Conservation (phyloP, 2,329 filamentous ascomycete genomes). For the Pseudocercospora eumusae region DNA sequence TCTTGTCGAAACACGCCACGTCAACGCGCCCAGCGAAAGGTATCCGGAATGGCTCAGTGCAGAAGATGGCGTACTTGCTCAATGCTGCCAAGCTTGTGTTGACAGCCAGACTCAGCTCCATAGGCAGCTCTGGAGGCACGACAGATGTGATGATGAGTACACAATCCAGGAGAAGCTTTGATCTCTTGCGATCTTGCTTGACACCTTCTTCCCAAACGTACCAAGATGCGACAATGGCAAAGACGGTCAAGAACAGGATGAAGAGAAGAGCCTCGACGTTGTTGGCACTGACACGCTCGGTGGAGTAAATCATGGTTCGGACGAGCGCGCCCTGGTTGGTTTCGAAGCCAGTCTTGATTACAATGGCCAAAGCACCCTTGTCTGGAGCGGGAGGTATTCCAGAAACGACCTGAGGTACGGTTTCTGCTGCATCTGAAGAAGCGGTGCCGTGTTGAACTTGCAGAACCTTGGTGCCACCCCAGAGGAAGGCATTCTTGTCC, state of each 20-base stretch:
- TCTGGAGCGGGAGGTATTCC: conserved; percentile 85
- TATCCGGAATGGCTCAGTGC: conserved; percentile 97
- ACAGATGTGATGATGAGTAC: conserved; percentile 97
- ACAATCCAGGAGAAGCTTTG: conserved; percentile 94
- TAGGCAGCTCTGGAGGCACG: conserved; percentile 95
- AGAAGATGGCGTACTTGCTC: conserved; percentile 96
- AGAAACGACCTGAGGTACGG: conserved; percentile 67
- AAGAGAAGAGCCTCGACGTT: conserved; percentile 95
- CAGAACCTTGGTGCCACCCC: conserved; percentile 95
- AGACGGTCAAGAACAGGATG: conserved; percentile 93
- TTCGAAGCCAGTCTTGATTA: conserved; percentile 97
- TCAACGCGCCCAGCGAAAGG: conserved; percentile 94
- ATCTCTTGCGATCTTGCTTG: conserved; percentile 88
- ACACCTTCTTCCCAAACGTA: conserved; percentile 99
- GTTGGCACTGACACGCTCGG: conserved; percentile 97
- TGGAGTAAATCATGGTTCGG: conserved; percentile 99
- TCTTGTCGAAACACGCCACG: conserved; percentile 98
- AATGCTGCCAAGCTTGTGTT: conserved; percentile 95
- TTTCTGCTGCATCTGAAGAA: conserved; percentile 64
- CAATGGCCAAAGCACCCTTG: conserved; percentile 88
- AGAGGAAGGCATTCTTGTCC: conserved; percentile 96
- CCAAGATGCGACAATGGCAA: conserved; percentile 96
- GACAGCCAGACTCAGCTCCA: conserved; percentile 96
- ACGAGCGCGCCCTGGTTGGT: conserved; percentile 97
- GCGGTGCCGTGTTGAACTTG: conserved; percentile 87